Conservation (phyloP, 306 rosid species). For the Corylus avellana region DNA sequence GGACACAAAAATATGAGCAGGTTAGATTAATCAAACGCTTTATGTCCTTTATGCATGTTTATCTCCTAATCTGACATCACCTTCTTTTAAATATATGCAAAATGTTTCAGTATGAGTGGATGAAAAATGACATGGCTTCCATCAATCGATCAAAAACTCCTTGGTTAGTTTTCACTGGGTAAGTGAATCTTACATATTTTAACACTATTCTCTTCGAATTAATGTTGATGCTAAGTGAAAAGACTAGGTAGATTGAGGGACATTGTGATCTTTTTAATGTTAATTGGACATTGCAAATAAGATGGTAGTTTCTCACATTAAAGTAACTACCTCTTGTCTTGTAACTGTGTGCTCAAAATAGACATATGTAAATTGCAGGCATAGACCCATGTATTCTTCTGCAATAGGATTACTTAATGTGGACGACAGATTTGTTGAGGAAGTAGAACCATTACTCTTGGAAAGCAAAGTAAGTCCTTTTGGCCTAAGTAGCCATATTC, state of each 20-base stretch:
- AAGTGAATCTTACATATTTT: too few relatives aligned
- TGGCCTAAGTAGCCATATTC: background rate
- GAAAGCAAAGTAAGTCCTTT: conserved; percentile 51
- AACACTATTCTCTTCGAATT: too few relatives aligned
- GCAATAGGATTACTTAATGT: background rate
- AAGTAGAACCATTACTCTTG: conserved; percentile 70
- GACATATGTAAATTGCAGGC: conserved; percentile 50
- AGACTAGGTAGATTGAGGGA: too few relatives aligned
- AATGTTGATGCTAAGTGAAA: too few relatives aligned
- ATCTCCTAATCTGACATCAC: background rate
- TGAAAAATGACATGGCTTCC: too few relatives aligned
- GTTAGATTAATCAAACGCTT: conserved; percentile 29
- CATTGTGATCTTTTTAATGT: too few relatives aligned
- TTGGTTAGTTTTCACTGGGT: too few relatives aligned
- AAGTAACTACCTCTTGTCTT: background rate
- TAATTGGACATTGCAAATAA: background rate
- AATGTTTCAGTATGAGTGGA: too few relatives aligned
- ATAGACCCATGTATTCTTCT: conserved; percentile 89
- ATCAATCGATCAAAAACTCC: too few relatives aligned
- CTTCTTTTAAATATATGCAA: background rate
- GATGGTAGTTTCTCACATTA: background rate
- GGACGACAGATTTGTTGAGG: conserved; percentile 32
- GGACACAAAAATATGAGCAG: conserved; percentile 64
- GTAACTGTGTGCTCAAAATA: background rate
- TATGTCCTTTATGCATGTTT: background rate